Evolutionary conservation across 179 eudicot species (phyloP).

Genomic region (Drosera spatulata): DNA sequence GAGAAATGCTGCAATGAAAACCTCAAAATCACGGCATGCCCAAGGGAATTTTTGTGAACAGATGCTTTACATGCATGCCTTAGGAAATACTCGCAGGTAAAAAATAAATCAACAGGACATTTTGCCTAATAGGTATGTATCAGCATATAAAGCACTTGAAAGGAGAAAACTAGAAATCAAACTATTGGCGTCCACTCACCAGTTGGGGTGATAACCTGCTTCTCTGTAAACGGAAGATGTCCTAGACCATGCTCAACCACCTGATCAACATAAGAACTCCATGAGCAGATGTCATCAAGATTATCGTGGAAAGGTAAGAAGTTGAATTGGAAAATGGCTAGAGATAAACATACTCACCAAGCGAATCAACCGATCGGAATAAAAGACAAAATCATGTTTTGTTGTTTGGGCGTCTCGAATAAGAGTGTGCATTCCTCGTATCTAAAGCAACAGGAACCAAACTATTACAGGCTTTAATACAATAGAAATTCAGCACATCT

Average conservation of each 20-base stretch:
- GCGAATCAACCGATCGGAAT: constrained; percentile 89
- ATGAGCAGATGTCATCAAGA: too few relatives aligned
- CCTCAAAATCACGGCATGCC: too few relatives aligned
- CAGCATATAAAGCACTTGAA: not conserved
- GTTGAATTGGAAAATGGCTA: too few relatives aligned
- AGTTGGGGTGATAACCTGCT: constrained; percentile 51
- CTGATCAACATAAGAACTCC: constrained; percentile 13
- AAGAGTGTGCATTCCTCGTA: constrained; percentile 95
- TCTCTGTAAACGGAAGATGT: constrained; percentile 58
- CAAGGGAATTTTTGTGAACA: too few relatives aligned
- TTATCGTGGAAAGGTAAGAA: too few relatives aligned
- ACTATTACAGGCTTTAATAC: constrained; percentile 1
- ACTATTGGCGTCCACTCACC: constrained; percentile 14
- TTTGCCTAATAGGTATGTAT: not conserved
- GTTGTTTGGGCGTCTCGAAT: constrained; percentile 89
- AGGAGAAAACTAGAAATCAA: not conserved
- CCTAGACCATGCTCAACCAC: constrained; percentile 67
- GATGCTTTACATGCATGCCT: too few relatives aligned
- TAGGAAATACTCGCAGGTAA: too few relatives aligned
- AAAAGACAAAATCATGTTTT: constrained; percentile 90
- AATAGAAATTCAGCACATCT: not conserved
- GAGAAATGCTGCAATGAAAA: too few relatives aligned
- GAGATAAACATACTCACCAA: constrained; percentile 39
- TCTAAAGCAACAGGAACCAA: constrained; percentile 26
- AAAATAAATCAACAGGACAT: too few relatives aligned